A percentile compares a stretch with the other conserved stretches of the same genome.
Conservation (phyloP, 108 stramenopile genomes). For the Cyclostephanos tholiformis region DNA sequence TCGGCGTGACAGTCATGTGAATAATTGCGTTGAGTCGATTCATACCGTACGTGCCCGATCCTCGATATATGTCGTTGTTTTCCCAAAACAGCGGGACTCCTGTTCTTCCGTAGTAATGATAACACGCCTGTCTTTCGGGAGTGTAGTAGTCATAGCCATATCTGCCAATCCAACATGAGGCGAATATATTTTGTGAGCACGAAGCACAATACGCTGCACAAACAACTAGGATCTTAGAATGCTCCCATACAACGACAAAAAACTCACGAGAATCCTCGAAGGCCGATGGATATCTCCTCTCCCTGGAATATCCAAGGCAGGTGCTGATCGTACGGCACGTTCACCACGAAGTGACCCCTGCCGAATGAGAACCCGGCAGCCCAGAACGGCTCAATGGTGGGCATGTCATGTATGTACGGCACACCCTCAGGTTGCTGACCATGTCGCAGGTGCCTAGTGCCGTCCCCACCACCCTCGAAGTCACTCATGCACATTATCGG, state of each 20-base stretch:
- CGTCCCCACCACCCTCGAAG: conserved; percentile 43
- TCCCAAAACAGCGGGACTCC: conserved; percentile 84
- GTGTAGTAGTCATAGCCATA: conserved; percentile 90
- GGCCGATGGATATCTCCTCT: conserved; percentile 85
- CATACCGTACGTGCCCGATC: conserved; percentile 71
- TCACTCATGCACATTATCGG: conserved; percentile 87
- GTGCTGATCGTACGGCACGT: conserved; percentile 91
- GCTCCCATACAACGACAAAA: not conserved
- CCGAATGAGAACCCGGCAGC: conserved; percentile 94
- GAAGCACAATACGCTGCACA: not conserved
- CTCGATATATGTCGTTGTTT: conserved; percentile 63
- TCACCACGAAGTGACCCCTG: conserved; percentile 82
- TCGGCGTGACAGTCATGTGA: conserved; percentile 63
- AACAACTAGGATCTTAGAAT: not conserved
- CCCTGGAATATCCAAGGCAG: conserved; percentile 81
- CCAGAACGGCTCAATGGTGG: conserved; percentile 91
- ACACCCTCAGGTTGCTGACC: conserved; percentile 86
- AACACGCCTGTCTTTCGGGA: conserved; percentile 72
- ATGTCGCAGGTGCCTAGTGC: conserved; percentile 68
- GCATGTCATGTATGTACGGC: conserved; percentile 53
- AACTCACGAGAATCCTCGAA: conserved; percentile 78
- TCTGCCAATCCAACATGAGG: conserved; percentile 5
- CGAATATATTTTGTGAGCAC: not conserved
- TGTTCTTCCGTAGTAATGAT: conserved; percentile 86
- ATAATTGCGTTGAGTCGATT: conserved; percentile 84